A percentile compares a stretch with the other conserved stretches of the same genome.
Conservation (phyloP, 169 alveolate genomes). For the Plasmodium blacklocki region DNA sequence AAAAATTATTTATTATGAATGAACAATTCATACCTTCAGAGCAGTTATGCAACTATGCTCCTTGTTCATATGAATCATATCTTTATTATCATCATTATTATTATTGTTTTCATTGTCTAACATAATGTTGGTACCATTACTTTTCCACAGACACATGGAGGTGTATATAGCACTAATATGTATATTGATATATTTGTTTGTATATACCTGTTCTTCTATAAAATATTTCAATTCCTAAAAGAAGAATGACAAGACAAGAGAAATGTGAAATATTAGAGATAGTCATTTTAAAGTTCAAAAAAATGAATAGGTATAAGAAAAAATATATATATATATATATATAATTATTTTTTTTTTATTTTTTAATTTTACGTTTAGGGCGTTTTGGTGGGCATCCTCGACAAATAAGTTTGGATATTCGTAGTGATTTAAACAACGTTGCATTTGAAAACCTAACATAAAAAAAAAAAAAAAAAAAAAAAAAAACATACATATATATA, state of each 20-base stretch:
- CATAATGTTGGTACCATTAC: constrained; percentile 50
- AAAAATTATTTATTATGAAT: no score
- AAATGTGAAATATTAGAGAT: no score
- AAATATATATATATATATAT: neutral
- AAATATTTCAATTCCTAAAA: constrained; percentile 56
- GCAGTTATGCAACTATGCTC: constrained; percentile 10
- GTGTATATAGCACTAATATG: constrained; percentile 32
- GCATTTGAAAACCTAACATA: constrained; percentile 47
- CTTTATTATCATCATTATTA: neutral
- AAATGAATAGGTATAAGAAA: neutral
- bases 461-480: no score
- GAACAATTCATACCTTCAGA: neutral
- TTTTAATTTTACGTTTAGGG: constrained; percentile 12
- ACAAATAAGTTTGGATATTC: constrained; percentile 58
- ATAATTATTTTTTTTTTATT: neutral
- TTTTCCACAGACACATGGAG: constrained; percentile 45
- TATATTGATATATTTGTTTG: constrained; percentile 38
- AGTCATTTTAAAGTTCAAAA: neutral
- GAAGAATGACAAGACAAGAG: neutral
- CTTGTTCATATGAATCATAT: neutral
- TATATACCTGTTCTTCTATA: constrained; percentile 36
- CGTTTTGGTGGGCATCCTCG: constrained; percentile 34
- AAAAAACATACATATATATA: neutral
- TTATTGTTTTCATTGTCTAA: constrained; percentile 2
- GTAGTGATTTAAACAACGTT: constrained; percentile 61